These are phyloP conservation scores for Triglochin maritima DNA, from an alignment of 106 monocot species.

Conservation along the genomic window DNA sequence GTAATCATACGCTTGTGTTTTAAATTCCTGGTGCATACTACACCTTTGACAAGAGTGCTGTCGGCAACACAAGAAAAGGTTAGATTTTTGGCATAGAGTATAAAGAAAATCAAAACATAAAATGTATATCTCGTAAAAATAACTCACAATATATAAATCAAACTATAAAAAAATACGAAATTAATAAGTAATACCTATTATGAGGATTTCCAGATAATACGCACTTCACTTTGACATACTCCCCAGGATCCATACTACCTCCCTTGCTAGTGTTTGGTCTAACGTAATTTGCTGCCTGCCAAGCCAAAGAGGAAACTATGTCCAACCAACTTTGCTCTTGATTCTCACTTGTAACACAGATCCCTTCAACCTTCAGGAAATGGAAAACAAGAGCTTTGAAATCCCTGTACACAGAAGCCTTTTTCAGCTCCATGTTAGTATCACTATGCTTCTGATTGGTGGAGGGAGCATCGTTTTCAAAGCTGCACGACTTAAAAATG, in stretches of 20 bases:
- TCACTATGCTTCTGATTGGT: constrained; percentile 31
- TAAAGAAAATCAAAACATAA: not conserved
- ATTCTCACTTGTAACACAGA: constrained; percentile 20
- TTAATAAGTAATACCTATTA: constrained; percentile 41
- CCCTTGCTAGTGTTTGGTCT: constrained; percentile 73
- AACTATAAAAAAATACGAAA: not conserved
- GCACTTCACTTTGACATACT: constrained; percentile 89
- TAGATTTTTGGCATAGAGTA: constrained; percentile 15
- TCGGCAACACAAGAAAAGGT: not conserved
- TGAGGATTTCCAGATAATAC: constrained; percentile 51
- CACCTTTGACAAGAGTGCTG: constrained; percentile 72
- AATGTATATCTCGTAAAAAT: not conserved
- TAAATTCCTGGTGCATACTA: constrained; percentile 88
- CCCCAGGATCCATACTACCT: constrained; percentile 85
- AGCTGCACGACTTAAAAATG: constrained; percentile 26
- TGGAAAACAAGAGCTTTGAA: constrained; percentile 68
- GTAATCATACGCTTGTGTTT: constrained; percentile 89
- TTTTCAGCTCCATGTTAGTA: constrained; percentile 34
- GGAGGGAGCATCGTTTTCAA: constrained; percentile 10
- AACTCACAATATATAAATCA: constrained; percentile 1
- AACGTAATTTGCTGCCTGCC: constrained; percentile 72
- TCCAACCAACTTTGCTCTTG: constrained; percentile 44
- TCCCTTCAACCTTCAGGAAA: constrained; percentile 56
- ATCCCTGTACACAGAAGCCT: constrained; percentile 35
- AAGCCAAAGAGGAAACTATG: constrained; percentile 63